Percentiles rank a stretch among this genome's conserved stretches.
Conservation (phyloP, 2,329 filamentous ascomycete genomes). For the Metarhizium humberi region DNA sequence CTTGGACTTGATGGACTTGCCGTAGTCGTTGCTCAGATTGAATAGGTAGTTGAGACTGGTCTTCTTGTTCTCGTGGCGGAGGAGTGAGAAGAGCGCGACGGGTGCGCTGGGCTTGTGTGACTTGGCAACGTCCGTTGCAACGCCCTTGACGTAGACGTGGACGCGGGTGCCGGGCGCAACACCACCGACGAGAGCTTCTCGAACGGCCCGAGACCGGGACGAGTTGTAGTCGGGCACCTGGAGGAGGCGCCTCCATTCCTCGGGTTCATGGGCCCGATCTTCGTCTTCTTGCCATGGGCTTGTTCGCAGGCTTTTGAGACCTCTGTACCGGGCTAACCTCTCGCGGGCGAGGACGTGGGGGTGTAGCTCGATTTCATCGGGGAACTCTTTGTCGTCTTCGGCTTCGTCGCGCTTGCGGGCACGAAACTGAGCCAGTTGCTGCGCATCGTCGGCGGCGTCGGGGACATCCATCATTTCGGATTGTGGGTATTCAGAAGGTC, state of each 20-base stretch:
- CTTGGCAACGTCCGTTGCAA: constrained; percentile 33
- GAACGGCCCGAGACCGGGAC: constrained; percentile 63
- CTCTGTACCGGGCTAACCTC: constrained; percentile 76
- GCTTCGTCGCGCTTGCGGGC: constrained; percentile 69
- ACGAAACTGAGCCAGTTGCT: constrained; percentile 74
- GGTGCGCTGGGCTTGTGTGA: constrained; percentile 45
- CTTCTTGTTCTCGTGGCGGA: constrained; percentile 92
- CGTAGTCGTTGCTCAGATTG: constrained; percentile 68
- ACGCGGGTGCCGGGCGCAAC: constrained; percentile 78
- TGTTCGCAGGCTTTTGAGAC: constrained; percentile 81
- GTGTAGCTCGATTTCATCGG: constrained; percentile 91
- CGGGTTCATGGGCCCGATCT: constrained; percentile 77
- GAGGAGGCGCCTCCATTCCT: constrained; percentile 79
- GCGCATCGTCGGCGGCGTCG: constrained; percentile 70
- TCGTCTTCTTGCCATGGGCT: constrained; percentile 85
- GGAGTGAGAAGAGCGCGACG: constrained; percentile 71
- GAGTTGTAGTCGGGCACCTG: constrained; percentile 86
- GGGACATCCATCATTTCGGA: constrained; percentile 86
- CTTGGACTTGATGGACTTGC: constrained; percentile 77
- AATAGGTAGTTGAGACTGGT: constrained; percentile 85
- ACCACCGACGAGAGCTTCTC: constrained; percentile 83
- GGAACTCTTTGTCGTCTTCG: constrained; percentile 88
- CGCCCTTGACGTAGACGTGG: constrained; percentile 58
- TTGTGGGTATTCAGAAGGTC: constrained; percentile 81
- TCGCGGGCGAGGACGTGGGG: constrained; percentile 81